A percentile compares a stretch with the other conserved stretches of the same genome.
phyloP scores from a whole-genome alignment of 176 grass and related monocot genomes.

The Rhynchospora breviuscula region DNA sequence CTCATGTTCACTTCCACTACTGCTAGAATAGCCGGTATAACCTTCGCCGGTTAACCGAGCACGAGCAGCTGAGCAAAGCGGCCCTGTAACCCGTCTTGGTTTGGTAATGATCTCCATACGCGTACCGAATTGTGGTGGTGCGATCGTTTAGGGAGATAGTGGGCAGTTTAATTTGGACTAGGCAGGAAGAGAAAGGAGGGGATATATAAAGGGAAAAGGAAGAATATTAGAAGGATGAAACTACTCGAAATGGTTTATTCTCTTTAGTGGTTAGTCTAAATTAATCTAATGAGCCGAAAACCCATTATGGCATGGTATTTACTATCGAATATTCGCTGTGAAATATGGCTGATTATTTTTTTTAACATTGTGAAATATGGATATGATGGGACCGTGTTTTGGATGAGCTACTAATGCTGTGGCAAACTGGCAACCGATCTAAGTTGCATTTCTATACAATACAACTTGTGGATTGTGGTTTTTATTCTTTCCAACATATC shows the following conservation, averaged over 20 bases:
- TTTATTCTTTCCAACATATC: no score
- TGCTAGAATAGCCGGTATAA: constrained; percentile 11
- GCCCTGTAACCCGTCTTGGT: not conserved
- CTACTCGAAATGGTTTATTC: constrained; percentile 30
- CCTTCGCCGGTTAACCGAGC: constrained; percentile 62
- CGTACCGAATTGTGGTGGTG: not conserved
- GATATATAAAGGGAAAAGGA: constrained; percentile 14
- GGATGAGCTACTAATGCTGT: not conserved
- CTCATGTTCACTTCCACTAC: constrained; percentile 77
- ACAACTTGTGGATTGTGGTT: no score
- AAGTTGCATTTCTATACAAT: no score
- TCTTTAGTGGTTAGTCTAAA: constrained; percentile 9
- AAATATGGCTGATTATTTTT: not conserved
- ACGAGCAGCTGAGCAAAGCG: constrained; percentile 24
- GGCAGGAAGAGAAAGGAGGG: not conserved
- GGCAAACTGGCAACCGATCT: not conserved
- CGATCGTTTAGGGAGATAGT: not conserved
- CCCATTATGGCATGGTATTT: not conserved
- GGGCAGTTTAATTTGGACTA: not conserved
- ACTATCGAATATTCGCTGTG: constrained; percentile 14
- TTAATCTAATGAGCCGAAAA: not conserved
- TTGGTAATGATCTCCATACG: not conserved
- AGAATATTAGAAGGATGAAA: constrained; percentile 24
- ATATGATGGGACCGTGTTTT: not conserved
- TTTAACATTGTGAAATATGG: not conserved